Conservation (phyloP, 495 filamentous ascomycete species). For the Penicillium pancosmium region DNA sequence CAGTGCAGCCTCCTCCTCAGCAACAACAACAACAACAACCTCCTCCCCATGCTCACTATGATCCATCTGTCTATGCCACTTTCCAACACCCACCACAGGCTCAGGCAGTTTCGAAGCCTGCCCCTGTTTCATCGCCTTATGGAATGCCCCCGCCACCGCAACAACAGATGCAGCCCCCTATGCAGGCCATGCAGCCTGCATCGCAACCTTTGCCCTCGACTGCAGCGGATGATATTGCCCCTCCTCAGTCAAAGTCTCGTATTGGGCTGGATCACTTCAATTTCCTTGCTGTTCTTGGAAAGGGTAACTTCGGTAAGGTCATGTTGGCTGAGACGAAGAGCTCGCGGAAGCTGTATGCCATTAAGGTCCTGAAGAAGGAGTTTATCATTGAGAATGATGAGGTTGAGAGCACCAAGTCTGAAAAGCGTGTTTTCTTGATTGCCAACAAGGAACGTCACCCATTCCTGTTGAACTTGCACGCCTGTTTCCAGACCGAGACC, state of each 20-base stretch:
- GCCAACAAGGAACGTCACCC: conserved; percentile 98
- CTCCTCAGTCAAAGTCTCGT: conserved; percentile 67
- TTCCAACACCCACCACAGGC: conserved; percentile 51
- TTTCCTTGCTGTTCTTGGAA: conserved; percentile 97
- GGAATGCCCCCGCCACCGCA: conserved; percentile 30
- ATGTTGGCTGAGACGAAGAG: conserved; percentile 98
- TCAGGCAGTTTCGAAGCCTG: conserved; percentile 32
- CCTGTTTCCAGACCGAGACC: conserved; percentile 99
- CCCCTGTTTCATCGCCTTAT: conserved; percentile 17
- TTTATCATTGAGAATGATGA: conserved; percentile 99
- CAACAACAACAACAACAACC: conserved; percentile 8
- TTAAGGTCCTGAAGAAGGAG: conserved; percentile 99
- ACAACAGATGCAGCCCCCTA: conserved; percentile 22
- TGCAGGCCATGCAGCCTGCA: conserved; percentile 34
- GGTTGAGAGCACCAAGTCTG: conserved; percentile 97
- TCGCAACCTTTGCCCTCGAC: conserved; percentile 39
- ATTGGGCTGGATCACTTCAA: conserved; percentile 99
- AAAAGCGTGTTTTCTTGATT: conserved; percentile 95
- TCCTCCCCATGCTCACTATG: conserved; percentile 59
- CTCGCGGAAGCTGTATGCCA: conserved; percentile 89
- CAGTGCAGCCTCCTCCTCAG: conserved; percentile 37
- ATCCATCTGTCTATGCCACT: conserved; percentile 71
- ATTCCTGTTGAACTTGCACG: conserved; percentile 92
- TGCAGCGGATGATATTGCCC: conserved; percentile 56
- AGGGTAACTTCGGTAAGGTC: conserved; percentile 99